Percentiles rank a stretch among this genome's conserved stretches.
phyloP scores from a whole-genome alignment of 257 asterid species.

The Plantago elongata region DNA sequence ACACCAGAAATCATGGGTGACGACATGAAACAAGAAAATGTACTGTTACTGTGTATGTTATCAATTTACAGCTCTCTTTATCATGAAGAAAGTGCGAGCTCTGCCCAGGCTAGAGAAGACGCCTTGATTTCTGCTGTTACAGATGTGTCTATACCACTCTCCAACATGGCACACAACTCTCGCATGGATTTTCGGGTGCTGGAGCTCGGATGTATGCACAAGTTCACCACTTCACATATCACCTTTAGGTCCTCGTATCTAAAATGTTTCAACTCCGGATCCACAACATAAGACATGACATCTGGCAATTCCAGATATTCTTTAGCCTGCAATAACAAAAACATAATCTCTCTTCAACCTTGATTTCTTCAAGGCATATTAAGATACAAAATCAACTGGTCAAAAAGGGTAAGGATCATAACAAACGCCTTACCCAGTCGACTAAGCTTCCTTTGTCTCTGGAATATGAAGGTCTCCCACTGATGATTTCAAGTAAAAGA shows the following conservation, averaged over 20 bases:
- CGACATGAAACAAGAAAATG: constrained; percentile 12
- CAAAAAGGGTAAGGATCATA: not conserved
- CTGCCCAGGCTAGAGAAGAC: constrained; percentile 92
- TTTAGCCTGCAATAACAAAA: constrained; percentile 54
- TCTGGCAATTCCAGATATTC: constrained; percentile 61
- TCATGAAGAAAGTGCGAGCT: constrained; percentile 73
- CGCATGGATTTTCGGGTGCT: constrained; percentile 51
- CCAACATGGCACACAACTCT: constrained; percentile 62
- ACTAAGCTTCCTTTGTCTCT: constrained; percentile 76
- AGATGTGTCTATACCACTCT: constrained; percentile 69
- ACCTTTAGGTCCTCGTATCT: constrained; percentile 68
- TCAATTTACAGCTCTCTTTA: constrained; percentile 5
- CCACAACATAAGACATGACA: constrained; percentile 52
- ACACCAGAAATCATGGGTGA: constrained; percentile 14
- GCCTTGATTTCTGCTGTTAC: constrained; percentile 65
- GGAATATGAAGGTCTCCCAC: constrained; percentile 87
- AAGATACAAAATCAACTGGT: not conserved
- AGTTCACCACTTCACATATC: constrained; percentile 59
- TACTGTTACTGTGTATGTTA: constrained; percentile 11
- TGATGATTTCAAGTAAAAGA: constrained; percentile 73
- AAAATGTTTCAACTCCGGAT: constrained; percentile 80
- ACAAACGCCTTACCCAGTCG: constrained; percentile 63
- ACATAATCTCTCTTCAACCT: not conserved
- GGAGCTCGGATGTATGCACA: constrained; percentile 47
- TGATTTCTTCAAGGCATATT: not conserved